Evolutionary conservation across 2,329 filamentous ascomycete genomes (phyloP).

Genomic region (Xylogone sp.): DNA sequence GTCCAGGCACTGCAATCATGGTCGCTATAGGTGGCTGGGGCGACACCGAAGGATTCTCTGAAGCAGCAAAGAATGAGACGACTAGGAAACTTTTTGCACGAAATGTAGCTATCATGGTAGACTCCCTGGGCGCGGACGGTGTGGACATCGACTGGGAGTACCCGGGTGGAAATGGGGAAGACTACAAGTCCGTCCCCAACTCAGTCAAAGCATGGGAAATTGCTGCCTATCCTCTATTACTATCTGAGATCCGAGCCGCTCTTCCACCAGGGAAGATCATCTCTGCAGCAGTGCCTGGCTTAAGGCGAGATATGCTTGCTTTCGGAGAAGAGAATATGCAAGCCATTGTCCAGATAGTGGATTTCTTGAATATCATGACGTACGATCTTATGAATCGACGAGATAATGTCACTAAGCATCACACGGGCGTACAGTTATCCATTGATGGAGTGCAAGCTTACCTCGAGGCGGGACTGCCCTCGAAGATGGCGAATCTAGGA

Average conservation of each 20-base stretch:
- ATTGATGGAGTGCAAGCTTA: constrained; percentile 55
- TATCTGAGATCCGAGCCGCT: constrained; percentile 53
- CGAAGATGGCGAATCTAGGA: constrained; percentile 55
- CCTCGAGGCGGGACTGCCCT: constrained; percentile 47
- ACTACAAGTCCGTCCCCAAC: constrained; percentile 65
- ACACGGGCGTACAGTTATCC: constrained; percentile 57
- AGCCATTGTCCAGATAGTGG: constrained; percentile 53
- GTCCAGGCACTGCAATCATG: constrained; percentile 55
- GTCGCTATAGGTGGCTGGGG: constrained; percentile 76
- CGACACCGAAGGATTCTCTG: constrained; percentile 59
- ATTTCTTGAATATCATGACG: constrained; percentile 68
- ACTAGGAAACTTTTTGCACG: constrained; percentile 56
- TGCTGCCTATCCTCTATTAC: constrained; percentile 56
- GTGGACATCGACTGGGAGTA: constrained; percentile 51
- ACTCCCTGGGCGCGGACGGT: constrained; percentile 58
- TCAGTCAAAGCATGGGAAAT: constrained; percentile 57
- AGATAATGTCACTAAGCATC: constrained; percentile 59
- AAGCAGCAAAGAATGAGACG: constrained; percentile 46
- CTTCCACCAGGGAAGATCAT: constrained; percentile 52
- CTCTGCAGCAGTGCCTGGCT: constrained; percentile 65
- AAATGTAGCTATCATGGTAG: constrained; percentile 62
- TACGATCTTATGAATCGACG: constrained; percentile 71
- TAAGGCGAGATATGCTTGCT: constrained; percentile 62
- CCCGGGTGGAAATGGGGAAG: constrained; percentile 62
- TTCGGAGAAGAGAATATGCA: constrained; percentile 57